Evolutionary conservation across 2,329 filamentous ascomycete species (phyloP), one percentile per base, ranked within the genome.

Genomic region (Exophiala sp.): DNA sequence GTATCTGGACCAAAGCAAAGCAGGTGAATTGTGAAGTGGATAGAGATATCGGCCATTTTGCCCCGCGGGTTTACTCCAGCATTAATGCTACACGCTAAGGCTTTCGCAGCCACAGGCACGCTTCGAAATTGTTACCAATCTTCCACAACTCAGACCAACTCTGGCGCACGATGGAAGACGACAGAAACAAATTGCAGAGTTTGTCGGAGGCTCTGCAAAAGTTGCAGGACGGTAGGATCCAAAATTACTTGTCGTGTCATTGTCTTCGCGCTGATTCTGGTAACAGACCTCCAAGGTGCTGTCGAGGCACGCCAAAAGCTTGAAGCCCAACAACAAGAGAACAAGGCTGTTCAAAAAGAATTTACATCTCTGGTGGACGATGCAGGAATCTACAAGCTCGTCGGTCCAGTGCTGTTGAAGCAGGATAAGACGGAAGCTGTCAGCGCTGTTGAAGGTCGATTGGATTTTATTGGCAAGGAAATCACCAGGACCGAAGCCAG

Each of bases 361-460:
- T 97, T 97, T 70, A 79, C 83, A 38, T 79, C 81, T 50, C 78
- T 97, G 55, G 82, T 85, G 64, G 86, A 91, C 35, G 87, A 87
- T 63, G 88, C 95, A 66, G 89, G 85, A 60, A 95, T 99, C 71
- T 99, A 95, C 82, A 99, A 97, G 74, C 83, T 96, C 39, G 85
- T 96, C 43, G 94, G 94, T 0, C 94, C 94, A 0, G 89, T 97
- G 5, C 76, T 99, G 35, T 73, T 99, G 66, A 96, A 97, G 78
- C 94, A 99, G 72, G 94, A 97, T 54, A 91, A 89, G 71, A 76
- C 83, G 1, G 94, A 99, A 70, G 94, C 94, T 0, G 85, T 91
- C 61, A 87, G 89, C 78, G 91, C 91, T 0, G 94, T 99, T 14
- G 90, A 95, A 64, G 89, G 89, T 16, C 84, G 94, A 20, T 72